Base-by-base conservation (phyloP, 176 grass and related monocot species). In the Oryza punctata region DNA sequence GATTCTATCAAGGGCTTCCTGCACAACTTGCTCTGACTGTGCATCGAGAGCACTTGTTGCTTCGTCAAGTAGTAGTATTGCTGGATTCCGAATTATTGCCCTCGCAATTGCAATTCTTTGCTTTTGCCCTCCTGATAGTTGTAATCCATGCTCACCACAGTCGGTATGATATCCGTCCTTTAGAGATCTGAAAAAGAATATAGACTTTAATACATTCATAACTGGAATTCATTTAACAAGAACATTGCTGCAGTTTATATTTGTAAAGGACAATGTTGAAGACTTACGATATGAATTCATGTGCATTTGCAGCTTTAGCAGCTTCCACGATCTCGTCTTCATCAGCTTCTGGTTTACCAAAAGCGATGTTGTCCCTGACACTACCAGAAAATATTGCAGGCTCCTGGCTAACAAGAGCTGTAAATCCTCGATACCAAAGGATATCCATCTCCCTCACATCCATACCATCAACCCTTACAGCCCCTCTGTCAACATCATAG, bases 11-110 rank as follows among this genome's bases (percentile, higher is more conserved):
- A 99, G 91, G 19, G 96, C 96, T 79, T 98, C 93, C 85, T 98
- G 93, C 82, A 98, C 96, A 68, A 91, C 91, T 90, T 91, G 91
- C 81, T 98, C 96, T n/a, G 96, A 99, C 77, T 96, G 87, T 65
- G 91, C 96, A 80, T 99, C 96, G 24, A 99, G 86, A n/a, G 96
- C 96, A 18, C 96, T 99, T 63, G 96, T 99, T 65, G 96, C 96
- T 80, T 99, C 96, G 43, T 99, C 96, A 67, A 98, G 93, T 82
- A 98, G 89, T 69, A 98, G 89, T 82, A 98, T 95, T 71, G 87
- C 71, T 63, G 96, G 96, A 75, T 99, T 92, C 37, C 96, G 78
- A 43, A 99, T 85, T 87, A 99, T 94, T 74, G 96, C 93, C 65
- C 96, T 89, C 15, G 96, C 96, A 81, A 99, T 99, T 54, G 96